phyloP scores from a whole-genome alignment of 2,329 filamentous ascomycete genomes.

The Talaromyces sp. region DNA sequence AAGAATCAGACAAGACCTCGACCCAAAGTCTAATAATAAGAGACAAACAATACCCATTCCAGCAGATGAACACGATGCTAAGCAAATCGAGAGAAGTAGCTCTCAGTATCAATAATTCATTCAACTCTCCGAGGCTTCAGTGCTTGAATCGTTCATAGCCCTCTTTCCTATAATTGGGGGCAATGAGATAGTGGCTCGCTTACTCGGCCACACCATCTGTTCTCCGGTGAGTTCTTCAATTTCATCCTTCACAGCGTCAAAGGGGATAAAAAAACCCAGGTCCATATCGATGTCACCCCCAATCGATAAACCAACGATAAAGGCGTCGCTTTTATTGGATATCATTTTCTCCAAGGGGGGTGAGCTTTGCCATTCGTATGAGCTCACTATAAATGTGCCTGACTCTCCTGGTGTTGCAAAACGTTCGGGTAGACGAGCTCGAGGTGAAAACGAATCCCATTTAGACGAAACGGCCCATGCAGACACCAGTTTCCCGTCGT shows the following conservation, averaged over 20 bases:
- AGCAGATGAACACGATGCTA: no score
- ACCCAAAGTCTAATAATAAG: no score
- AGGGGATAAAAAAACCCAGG: neutral
- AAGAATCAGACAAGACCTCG: no score
- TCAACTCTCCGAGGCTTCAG: no score
- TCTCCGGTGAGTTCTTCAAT: conserved; percentile 5
- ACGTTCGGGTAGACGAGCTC: no score
- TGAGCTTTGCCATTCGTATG: neutral
- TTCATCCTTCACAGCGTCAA: conserved; percentile 1
- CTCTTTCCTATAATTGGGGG: no score
- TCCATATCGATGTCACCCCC: neutral
- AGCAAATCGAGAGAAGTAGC: no score
- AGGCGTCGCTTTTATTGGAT: neutral
- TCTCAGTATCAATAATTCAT: no score
- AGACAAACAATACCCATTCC: no score
- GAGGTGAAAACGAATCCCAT: no score
- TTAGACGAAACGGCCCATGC: neutral
- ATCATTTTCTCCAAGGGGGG: no score
- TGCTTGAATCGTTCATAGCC: no score
- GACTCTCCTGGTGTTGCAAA: neutral
- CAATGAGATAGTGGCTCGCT: neutral
- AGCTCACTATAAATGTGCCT: neutral
- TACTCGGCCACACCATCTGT: conserved; percentile 4
- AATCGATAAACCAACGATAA: conserved; percentile 3
- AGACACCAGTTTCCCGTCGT: neutral